Evolutionary conservation across 495 filamentous ascomycete species (phyloP).

Genomic region (Penicillium malachiteum): DNA sequence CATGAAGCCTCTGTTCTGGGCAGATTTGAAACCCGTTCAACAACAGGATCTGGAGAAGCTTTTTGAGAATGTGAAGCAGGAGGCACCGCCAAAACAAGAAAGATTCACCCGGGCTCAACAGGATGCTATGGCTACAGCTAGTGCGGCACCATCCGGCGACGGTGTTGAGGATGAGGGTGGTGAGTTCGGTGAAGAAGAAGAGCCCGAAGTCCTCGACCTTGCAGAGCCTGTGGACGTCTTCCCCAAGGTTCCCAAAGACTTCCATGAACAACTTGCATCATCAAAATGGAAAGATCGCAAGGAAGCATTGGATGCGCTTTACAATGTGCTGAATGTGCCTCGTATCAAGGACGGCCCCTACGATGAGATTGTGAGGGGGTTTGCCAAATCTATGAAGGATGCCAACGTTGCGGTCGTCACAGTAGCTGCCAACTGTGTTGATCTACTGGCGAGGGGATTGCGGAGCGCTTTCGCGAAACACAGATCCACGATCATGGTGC

Average conservation of each 20-base stretch:
- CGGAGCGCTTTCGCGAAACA: constrained; percentile 78
- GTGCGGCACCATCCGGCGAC: constrained; percentile 56
- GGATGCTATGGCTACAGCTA: constrained; percentile 70
- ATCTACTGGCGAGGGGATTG: constrained; percentile 85
- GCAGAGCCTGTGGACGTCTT: constrained; percentile 87
- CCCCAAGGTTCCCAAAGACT: constrained; percentile 77
- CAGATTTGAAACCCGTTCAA: constrained; percentile 91
- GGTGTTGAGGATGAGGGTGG: constrained; percentile 45
- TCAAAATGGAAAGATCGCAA: constrained; percentile 99
- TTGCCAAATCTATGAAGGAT: constrained; percentile 98
- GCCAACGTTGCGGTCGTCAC: constrained; percentile 95
- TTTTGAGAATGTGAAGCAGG: constrained; percentile 89
- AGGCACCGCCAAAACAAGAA: constrained; percentile 85
- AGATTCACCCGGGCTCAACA: constrained; percentile 86
- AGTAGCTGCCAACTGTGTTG: constrained; percentile 90
- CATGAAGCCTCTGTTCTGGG: constrained; percentile 98
- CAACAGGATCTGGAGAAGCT: constrained; percentile 91
- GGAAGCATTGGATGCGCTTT: constrained; percentile 84
- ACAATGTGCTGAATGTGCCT: constrained; percentile 75
- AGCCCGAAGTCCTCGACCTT: constrained; percentile 82
- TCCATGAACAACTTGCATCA: constrained; percentile 77
- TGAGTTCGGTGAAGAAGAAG: constrained; percentile 65
- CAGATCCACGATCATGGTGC: constrained; percentile 71
- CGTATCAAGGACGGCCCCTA: constrained; percentile 90
- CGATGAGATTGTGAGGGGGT: constrained; percentile 71